Evolutionary conservation across 2,329 filamentous ascomycete species (phyloP).

Genomic region (Aspergillus novofumigatus): DNA sequence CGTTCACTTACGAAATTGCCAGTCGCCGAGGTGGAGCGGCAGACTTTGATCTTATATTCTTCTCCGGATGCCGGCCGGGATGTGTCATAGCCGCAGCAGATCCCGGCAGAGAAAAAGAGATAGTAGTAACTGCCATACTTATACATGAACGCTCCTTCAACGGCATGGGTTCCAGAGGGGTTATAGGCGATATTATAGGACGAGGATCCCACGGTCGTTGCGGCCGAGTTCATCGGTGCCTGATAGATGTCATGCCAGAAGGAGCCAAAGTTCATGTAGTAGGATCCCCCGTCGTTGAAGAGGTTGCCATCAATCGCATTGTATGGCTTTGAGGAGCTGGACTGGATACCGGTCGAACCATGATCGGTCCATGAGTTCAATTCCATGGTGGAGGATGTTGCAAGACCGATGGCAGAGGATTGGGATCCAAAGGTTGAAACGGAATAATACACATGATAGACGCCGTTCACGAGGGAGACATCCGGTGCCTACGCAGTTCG

Average conservation of each 20-base stretch:
- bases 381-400: constrained; percentile 45
- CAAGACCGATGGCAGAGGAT: constrained; percentile 58
- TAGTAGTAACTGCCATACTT: constrained; percentile 58
- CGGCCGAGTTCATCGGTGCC: constrained; percentile 45
- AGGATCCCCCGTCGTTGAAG: constrained; percentile 38
- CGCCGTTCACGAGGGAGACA: constrained; percentile 51
- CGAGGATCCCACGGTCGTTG: constrained; percentile 26
- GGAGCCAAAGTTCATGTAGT: constrained; percentile 60
- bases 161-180: constrained; percentile 46
- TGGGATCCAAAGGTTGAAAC: constrained; percentile 61
- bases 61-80: constrained; percentile 49
- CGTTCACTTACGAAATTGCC: constrained; percentile 48
- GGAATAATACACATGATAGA: constrained; percentile 64
- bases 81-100: constrained; percentile 57
- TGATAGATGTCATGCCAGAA: constrained; percentile 66
- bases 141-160: constrained; percentile 57
- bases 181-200: constrained; percentile 54
- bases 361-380: constrained; percentile 31
- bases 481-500: constrained; percentile 55
- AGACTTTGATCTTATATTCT: constrained; percentile 66
- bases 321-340: constrained; percentile 41
- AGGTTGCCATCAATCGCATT: constrained; percentile 61
- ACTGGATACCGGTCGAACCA: constrained; percentile 35
- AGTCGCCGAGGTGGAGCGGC: constrained; percentile 51
- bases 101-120: constrained; percentile 59